phyloP scores from a whole-genome alignment of 2,329 filamentous ascomycete species.

The Mycogone perniciosa region DNA sequence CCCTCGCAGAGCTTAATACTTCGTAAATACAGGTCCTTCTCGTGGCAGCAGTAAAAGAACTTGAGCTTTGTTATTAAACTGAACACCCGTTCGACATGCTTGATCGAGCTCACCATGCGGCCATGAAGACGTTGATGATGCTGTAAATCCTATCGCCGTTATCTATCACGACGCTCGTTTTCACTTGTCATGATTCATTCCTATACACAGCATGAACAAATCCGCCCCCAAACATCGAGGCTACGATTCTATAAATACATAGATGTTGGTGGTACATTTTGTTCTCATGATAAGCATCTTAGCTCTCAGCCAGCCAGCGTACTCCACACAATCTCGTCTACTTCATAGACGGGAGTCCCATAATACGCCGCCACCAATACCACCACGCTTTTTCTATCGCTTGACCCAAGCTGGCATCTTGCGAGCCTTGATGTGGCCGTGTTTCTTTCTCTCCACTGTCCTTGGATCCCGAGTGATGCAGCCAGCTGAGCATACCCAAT shows the following conservation, averaged over 20 bases:
- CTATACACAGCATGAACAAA: background rate
- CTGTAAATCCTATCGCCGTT: too few species aligned
- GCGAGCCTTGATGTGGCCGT: constrained; percentile 89
- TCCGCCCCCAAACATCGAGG: background rate
- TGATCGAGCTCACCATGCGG: too few species aligned
- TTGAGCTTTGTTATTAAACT: too few species aligned
- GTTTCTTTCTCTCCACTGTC: constrained; percentile 96
- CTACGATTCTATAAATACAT: constrained; percentile 12
- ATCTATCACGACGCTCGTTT: background rate
- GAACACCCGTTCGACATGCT: too few species aligned
- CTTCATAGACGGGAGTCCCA: background rate
- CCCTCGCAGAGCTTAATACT: too few species aligned
- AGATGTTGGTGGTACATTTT: constrained; percentile 9
- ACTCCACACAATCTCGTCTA: constrained; percentile 8
- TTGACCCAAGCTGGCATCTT: constrained; percentile 99
- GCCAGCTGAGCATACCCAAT: constrained; percentile 57
- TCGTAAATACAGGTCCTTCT: too few species aligned
- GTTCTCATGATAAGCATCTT: background rate
- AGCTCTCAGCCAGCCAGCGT: background rate
- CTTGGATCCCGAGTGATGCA: constrained; percentile 86
- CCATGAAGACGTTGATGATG: too few species aligned
- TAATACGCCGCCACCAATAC: background rate
- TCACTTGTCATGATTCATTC: background rate
- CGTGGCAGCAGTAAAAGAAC: too few species aligned
- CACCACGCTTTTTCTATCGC: constrained; percentile 38